Base-by-base conservation (phyloP, 2,329 filamentous ascomycete genomes). In the Aphanocladium album region DNA sequence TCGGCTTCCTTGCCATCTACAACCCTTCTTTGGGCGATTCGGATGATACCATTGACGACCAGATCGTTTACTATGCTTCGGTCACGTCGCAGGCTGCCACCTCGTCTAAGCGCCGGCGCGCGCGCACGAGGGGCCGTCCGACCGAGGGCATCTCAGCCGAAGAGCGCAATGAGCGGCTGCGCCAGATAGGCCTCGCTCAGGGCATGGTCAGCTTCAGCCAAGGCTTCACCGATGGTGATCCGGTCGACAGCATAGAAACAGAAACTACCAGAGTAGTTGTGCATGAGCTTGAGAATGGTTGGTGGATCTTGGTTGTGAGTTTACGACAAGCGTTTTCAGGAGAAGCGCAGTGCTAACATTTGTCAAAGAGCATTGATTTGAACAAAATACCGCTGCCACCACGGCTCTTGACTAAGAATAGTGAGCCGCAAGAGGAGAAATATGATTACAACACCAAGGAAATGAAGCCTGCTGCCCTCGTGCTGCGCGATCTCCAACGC, bases 131-230 rank as follows among this genome's bases (percentile, higher is more conserved):
- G 33, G 72, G 74, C 30, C 47, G 57, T 19, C 76, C 77, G 1
- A 78, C 74, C 14, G 76, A 79, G 35, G 71, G 72, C 57, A 64
- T 82, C 30, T 80, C 80, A 2, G 76, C 83, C 53, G 86, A 90
- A 65, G 86, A 92, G 69, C 85, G 87, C 70, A 95, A 98, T 74
- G 90, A 96, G 77, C 89, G 88, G 67, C 79, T 98, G 68, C 85
- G 95, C 65, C 93, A 97, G 79, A 92, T 99, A 71, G 95, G 95
- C 41, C 85, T 99, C 64, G 95, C 95, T 45, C 95, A 99, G 77
- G 95, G 93, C 71, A 96, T 98, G 89, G 89, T 96, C 62, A 90
- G 88, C 72, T 99, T 99, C 77, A 90, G 90, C 68, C 89, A 87
- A 71, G 93, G 87, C 68, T 99, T 99, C 74, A 89, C 93, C 2